phyloP scores from a whole-genome alignment of 176 grass and related monocot species.

The Leersia perrieri region DNA sequence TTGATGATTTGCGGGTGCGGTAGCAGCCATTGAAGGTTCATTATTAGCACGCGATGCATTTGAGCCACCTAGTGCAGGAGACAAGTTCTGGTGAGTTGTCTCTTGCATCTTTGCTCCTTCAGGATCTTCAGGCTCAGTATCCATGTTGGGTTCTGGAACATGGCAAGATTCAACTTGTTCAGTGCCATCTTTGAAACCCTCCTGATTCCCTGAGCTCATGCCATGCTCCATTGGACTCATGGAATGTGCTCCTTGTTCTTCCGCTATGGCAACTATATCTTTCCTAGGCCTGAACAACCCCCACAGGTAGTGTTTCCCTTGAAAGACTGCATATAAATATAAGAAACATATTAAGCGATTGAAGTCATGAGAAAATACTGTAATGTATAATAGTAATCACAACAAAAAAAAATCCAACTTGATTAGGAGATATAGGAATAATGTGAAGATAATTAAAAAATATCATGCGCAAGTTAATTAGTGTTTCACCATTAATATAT shows the following conservation, averaged over 20 bases:
- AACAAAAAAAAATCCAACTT: too few species aligned
- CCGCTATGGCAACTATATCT: neutral
- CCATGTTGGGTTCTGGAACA: neutral
- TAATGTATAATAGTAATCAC: too few species aligned
- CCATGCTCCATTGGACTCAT: too few species aligned
- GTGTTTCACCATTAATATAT: neutral
- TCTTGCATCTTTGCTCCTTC: neutral
- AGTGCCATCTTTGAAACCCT: too few species aligned
- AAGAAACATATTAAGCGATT: too few species aligned
- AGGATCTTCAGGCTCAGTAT: neutral
- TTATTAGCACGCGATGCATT: neutral
- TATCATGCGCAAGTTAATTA: too few species aligned
- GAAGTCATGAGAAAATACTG: too few species aligned
- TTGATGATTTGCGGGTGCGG: neutral
- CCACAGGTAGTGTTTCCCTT: slow-evolving; percentile 53
- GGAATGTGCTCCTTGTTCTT: neutral
- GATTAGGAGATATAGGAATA: too few species aligned
- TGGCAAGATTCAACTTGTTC: too few species aligned
- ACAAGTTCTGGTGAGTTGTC: neutral
- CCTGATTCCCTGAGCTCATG: neutral
- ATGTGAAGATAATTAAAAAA: too few species aligned
- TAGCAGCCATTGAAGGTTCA: neutral
- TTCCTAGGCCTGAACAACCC: slow-evolving; percentile 38
- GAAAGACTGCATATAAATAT: neutral
- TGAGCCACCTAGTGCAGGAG: neutral